Conservation (phyloP, 495 filamentous ascomycete species). For the Penicillium maclennaniae region DNA sequence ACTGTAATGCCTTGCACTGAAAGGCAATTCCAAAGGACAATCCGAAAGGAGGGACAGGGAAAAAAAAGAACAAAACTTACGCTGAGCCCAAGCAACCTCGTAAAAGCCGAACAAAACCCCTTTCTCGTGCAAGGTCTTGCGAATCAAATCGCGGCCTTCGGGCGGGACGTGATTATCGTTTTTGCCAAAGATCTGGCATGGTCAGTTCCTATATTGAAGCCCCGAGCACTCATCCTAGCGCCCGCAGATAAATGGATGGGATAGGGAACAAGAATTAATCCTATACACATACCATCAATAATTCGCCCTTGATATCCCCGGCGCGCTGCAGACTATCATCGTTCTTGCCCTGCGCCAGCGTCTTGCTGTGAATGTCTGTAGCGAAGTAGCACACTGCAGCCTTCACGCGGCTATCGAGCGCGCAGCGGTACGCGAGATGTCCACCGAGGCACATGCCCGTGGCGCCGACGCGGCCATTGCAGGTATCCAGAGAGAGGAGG, state of each 20-base stretch:
- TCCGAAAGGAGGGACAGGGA: no score
- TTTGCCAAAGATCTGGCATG: conserved; percentile 69
- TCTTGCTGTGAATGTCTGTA: conserved; percentile 80
- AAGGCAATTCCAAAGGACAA: no score
- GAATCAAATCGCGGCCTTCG: conserved; percentile 78
- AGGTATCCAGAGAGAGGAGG: conserved; percentile 71
- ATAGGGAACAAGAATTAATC: not conserved
- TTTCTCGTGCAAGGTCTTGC: conserved; percentile 73
- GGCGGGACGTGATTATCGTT: conserved; percentile 88
- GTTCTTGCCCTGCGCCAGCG: conserved; percentile 63
- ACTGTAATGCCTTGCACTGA: not conserved
- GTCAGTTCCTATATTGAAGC: not conserved
- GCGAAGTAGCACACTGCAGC: conserved; percentile 87
- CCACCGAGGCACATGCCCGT: conserved; percentile 97
- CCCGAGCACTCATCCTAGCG: not conserved
- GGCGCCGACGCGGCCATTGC: conserved; percentile 78
- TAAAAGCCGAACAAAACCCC: conserved; percentile 78
- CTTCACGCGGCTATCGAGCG: conserved; percentile 69
- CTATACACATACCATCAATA: conserved; percentile 56
- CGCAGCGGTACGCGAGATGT: conserved; percentile 81
- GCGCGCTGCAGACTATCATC: conserved; percentile 63
- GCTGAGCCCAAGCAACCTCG: conserved; percentile 88
- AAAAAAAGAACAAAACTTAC: conserved; percentile 38
- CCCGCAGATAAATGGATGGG: not conserved
- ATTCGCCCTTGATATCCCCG: conserved; percentile 73